A percentile compares a stretch with the other conserved stretches of the same genome.
phyloP scores from a whole-genome alignment of 169 alveolate species.

The Cryptosporidium andersoni region DNA sequence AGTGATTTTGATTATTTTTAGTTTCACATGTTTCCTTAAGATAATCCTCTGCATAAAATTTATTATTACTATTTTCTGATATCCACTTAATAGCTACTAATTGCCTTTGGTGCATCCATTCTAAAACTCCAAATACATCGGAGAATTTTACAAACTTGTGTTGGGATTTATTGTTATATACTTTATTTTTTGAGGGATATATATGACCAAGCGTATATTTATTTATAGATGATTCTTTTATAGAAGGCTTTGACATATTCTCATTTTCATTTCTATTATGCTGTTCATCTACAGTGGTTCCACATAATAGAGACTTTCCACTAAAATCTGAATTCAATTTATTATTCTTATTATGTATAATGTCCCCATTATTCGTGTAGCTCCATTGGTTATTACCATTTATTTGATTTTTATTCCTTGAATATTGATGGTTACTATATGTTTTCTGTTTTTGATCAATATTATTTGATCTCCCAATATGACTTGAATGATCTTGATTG shows the following conservation, averaged over 20 bases:
- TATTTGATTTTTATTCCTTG: no score
- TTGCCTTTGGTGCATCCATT: constrained; percentile 62
- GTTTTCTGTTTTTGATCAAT: no score
- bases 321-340: no score
- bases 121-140: constrained; percentile 9
- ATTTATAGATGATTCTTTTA: not conserved
- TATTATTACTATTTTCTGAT: constrained; percentile 13
- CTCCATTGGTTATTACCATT: no score
- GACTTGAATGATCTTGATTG: no score
- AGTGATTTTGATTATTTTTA: not conserved
- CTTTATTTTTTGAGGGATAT: no score
- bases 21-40: not conserved
- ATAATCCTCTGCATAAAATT: not conserved
- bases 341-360: no score
- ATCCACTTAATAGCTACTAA: constrained; percentile 45
- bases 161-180: not conserved
- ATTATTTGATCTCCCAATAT: no score
- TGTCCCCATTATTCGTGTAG: no score
- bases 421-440: no score
- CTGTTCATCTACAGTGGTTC: no score
- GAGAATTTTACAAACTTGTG: constrained; percentile 1
- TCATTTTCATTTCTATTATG: not conserved
- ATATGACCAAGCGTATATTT: not conserved
- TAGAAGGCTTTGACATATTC: not conserved
- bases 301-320: no score